phyloP scores from a whole-genome alignment of 352 stramenopile species.

The Phytopythium litorale region DNA sequence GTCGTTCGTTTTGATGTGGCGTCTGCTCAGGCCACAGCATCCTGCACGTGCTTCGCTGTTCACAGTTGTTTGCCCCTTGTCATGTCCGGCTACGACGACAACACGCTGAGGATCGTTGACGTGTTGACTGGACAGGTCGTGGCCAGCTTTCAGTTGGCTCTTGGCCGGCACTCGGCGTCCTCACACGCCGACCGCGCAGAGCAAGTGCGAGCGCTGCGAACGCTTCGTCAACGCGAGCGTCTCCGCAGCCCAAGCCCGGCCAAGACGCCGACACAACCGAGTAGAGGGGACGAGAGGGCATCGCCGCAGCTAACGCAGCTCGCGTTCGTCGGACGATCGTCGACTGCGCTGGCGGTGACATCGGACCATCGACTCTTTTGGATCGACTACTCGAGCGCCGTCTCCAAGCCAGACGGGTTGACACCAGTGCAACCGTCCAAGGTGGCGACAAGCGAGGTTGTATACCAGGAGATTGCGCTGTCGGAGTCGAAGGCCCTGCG shows the following conservation, averaged over 20 bases:
- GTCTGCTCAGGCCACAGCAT: not conserved
- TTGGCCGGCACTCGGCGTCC: not conserved
- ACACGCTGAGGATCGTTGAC: constrained; percentile 49
- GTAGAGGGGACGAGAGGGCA: not conserved
- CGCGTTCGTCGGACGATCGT: constrained; percentile 27
- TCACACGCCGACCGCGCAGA: not conserved
- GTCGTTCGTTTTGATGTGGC: constrained; percentile 33
- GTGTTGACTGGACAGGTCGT: constrained; percentile 36
- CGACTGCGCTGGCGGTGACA: constrained; percentile 22
- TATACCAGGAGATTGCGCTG: constrained; percentile 31
- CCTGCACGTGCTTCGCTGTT: constrained; percentile 37
- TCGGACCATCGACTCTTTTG: constrained; percentile 25
- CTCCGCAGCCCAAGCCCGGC: not conserved
- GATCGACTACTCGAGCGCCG: constrained; percentile 21
- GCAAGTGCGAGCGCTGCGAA: not conserved
- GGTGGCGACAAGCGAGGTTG: constrained; percentile 14
- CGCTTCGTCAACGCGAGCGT: constrained; percentile 1
- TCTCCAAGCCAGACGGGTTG: not conserved
- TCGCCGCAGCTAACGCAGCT: constrained; percentile 21
- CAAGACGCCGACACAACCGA: not conserved
- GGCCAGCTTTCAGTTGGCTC: constrained; percentile 31
- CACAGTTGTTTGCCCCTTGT: constrained; percentile 24
- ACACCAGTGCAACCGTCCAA: not conserved
- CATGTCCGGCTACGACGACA: constrained; percentile 45
- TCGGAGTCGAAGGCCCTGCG: not conserved